Conservation (phyloP, 2,329 filamentous ascomycete genomes). For the Aplosporella prunicola region DNA sequence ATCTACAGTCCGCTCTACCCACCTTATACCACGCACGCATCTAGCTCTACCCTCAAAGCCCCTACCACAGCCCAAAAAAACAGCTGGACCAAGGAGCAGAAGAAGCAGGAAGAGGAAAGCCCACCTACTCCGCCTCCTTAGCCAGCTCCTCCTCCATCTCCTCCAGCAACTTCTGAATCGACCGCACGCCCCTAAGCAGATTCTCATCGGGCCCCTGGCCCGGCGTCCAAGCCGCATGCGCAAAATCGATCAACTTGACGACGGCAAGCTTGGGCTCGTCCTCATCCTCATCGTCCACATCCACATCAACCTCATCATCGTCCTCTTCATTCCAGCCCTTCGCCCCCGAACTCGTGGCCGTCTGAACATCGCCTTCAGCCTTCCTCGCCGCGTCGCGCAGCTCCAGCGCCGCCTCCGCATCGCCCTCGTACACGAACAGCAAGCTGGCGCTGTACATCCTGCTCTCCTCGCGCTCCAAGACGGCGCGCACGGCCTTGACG, state of each 20-base stretch:
- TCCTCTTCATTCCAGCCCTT: slow-evolving; percentile 27
- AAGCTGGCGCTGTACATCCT: slow-evolving; percentile 60
- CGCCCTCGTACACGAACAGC: slow-evolving; percentile 57
- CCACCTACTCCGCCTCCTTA: no score
- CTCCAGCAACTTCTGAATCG: slow-evolving; percentile 60
- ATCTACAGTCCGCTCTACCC: no score
- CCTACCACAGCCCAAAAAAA: no score
- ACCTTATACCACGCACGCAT: no score
- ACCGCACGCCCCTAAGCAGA: slow-evolving; percentile 62
- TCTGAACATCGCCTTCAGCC: slow-evolving; percentile 20
- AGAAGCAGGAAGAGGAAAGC: no score
- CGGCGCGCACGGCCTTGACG: slow-evolving; percentile 46
- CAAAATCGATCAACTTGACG: slow-evolving; percentile 92
- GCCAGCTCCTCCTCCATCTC: slow-evolving; percentile 40
- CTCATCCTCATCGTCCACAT: slow-evolving; percentile 45
- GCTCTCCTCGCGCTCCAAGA: slow-evolving; percentile 53
- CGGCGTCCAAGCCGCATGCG: slow-evolving; percentile 76
- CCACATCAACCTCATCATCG: slow-evolving; percentile 29
- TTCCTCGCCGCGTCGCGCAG: slow-evolving; percentile 17
- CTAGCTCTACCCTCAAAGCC: no score
- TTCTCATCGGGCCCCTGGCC: slow-evolving; percentile 84
- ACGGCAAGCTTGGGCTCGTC: slow-evolving; percentile 59
- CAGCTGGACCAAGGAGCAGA: no score
- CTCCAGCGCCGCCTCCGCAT: slow-evolving; percentile 34
- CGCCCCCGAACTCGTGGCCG: slow-evolving; percentile 27